Base-by-base conservation (phyloP, 495 filamentous ascomycete genomes). In the Immersiella caudata region DNA sequence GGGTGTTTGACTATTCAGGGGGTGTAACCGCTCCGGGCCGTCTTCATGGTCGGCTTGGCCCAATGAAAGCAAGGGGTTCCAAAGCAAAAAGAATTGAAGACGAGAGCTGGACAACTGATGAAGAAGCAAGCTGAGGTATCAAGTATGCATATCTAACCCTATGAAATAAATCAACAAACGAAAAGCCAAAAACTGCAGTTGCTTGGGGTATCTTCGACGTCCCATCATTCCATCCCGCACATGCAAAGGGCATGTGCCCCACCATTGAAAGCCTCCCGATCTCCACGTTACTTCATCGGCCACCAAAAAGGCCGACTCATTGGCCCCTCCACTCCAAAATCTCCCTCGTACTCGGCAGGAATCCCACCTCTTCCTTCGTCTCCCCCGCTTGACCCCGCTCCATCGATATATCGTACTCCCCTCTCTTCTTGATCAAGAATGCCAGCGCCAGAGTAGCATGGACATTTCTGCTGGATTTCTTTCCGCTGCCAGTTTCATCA, bases 281-380 rank as follows among this genome's bases (percentile, higher is more conserved):
- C 4, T 33, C 29, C 29, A 33, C 29, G 8, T 33, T 33, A 8
- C 29, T 8, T 33, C 11, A 46, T 46, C 40, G 5, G 11, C 6
- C 11, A 2, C 40, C 12, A 6, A 12, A 36, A 49, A 12, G 2
- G 2, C 40, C 14, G 11, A 46, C 52, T 55, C 27, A 14, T n/a
- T 62, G 55, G 14, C 68, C 71, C 70, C 70, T 77, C 75, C 75
- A 77, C 67, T 71, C 71, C 75, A 75, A 61, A 6, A 77, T 75
- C 70, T 77, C 75, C 71, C 60, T 70, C 14, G 74, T 75, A 9
- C 59, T 74, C 14, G 75, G 75, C 68, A 75, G 59, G 12, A 75
- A 77, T 18, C 40, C 40, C 14, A 12, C 11, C 40, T 46, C 40
- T 12, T 46, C 40, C 11, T 46, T 46, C 11, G 9, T 12, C 54